Evolutionary conservation across 768 basidiomycete species (phyloP).

Genomic region (Boletus edulis): DNA sequence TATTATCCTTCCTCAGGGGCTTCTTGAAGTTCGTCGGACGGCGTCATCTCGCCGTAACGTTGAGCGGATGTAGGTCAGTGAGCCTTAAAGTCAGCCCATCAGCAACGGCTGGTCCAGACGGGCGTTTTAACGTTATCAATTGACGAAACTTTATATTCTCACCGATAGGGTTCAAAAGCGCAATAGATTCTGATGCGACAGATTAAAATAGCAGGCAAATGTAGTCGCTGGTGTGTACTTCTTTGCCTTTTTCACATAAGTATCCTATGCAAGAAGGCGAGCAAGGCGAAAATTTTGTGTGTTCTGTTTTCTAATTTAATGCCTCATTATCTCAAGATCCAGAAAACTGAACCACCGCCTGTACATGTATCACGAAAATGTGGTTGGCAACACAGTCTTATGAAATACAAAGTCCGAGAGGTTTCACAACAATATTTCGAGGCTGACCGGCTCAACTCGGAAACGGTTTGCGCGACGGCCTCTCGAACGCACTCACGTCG

Average conservation of each 20-base stretch:
- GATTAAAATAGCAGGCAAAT: no score
- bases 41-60: background rate
- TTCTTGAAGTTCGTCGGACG: background rate
- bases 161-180: no score
- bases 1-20: background rate
- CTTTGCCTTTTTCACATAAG: no score
- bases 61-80: no score
- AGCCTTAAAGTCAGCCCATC: no score
- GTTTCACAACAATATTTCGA: conserved; percentile 36
- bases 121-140: no score
- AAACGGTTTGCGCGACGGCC: conserved; percentile 24
- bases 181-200: no score
- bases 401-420: background rate
- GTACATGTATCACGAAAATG: background rate
- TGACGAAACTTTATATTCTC: no score
- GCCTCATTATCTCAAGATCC: background rate
- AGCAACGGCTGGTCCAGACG: no score
- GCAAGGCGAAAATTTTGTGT: no score
- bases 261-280: no score
- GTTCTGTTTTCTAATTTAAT: background rate
- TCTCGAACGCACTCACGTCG: conserved; percentile 34
- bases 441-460: conserved; percentile 25
- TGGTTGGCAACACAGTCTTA: background rate
- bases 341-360: conserved; percentile 24
- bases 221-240: background rate